These are phyloP conservation scores for Aspergillus hortae DNA, from an alignment of 2,329 filamentous ascomycete species.

Conservation along the genomic window DNA sequence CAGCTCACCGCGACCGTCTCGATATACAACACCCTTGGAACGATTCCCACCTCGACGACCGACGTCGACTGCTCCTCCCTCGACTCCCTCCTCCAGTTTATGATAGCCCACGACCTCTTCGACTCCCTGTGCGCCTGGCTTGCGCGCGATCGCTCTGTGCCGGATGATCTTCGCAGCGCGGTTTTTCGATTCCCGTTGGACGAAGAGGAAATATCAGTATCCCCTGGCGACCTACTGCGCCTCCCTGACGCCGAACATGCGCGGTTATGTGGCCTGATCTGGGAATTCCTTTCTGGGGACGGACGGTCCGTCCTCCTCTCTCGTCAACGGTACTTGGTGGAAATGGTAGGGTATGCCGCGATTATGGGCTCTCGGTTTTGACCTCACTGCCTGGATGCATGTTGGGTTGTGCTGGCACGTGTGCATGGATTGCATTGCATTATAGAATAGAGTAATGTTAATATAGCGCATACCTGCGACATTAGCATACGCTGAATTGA, in stretches of 20 bases:
- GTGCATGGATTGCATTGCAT: background rate
- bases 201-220: background rate
- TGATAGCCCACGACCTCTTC: constrained; percentile 24
- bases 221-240: background rate
- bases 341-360: constrained; percentile 10
- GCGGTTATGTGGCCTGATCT: constrained; percentile 4
- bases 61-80: constrained; percentile 10
- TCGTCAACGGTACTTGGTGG: constrained; percentile 14
- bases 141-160: constrained; percentile 14
- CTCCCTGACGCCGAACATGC: background rate
- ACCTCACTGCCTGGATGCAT: background rate
- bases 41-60: background rate
- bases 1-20: constrained; percentile 7
- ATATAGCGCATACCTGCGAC: too few relatives aligned
- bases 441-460: background rate
- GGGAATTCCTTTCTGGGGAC: constrained; percentile 5
- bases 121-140: constrained; percentile 26
- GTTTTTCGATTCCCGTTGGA: constrained; percentile 5
- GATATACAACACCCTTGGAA: constrained; percentile 4
- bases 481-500: too few relatives aligned
- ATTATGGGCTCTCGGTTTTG: background rate
- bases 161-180: constrained; percentile 2
- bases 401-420: constrained; percentile 4
- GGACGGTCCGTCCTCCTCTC: constrained; percentile 10
- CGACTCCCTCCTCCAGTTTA: constrained; percentile 22